Evolutionary conservation across 1,139 yeast genomes (phyloP), one percentile per base, ranked within the genome.

Genomic region (Hansenula lynferdii): DNA sequence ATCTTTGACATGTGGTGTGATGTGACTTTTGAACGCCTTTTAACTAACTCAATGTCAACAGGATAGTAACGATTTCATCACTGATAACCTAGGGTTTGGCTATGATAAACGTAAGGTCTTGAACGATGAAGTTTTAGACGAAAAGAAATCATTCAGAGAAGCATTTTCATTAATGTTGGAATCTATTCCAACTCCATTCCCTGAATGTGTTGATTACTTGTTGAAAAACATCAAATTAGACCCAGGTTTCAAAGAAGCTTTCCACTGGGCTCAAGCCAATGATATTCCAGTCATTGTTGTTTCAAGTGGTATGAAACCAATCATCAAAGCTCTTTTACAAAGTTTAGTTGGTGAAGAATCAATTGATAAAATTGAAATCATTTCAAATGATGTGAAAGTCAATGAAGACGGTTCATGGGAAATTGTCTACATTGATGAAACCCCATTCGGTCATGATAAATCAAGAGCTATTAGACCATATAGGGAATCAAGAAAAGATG

Each of bases 401-500:
- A 69, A 77, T 46, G 70, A 65, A 27, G 74, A 75, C 35, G 74
- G 72, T 48, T 59, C 74, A 28, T 94, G 98, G 98, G 77, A 80
- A 42, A 90, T 92, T 47, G 73, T 80, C 31, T 94, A 81, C 66
- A 78, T 81, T 53, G 96, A 92, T 63, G 90, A 84, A 39, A 75
- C 95, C 8, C 72, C 79, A 20, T 90, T 87, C 58, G 99, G 99
- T 39, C 99, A 92, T 60, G 97, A 92, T 65, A 92, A 92, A 67
- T 80, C 96, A 34, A 72, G 77, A 40, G 83, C 94, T 26, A 89
- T 90, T 51, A 72, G 75, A 43, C 85, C 86, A 31, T 85, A 77
- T 56, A 75, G 65, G 53, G 66, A 60, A 59, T 73, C 69, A 51
- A 66, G 54, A 57, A 64, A 65, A 41, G 51, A 56, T 28, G 55